Evolutionary conservation across 345 rosid species (phyloP).

Genomic region (Eucalyptus brandiana): DNA sequence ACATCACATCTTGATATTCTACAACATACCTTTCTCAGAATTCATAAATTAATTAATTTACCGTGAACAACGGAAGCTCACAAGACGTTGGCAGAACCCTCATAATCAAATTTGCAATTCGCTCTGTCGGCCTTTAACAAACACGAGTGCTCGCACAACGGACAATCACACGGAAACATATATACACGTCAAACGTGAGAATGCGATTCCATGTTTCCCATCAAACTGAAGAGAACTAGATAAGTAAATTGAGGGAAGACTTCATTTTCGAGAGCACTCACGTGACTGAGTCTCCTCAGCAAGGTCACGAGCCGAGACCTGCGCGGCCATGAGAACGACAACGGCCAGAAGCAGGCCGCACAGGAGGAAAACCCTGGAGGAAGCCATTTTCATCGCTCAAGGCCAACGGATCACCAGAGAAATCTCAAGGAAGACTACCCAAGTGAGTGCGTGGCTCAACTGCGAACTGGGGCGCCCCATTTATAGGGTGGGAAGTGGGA

Average conservation of each 20-base stretch:
- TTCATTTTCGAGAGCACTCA: background rate
- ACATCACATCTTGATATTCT: background rate
- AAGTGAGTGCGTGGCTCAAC: background rate
- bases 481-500: background rate
- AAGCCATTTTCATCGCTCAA: background rate
- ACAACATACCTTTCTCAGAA: background rate
- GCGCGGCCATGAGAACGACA: background rate
- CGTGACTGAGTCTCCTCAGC: background rate
- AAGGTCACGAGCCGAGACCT: conserved; percentile 8
- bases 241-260: background rate
- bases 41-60: background rate
- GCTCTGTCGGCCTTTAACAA: background rate
- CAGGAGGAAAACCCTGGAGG: background rate
- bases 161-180: background rate
- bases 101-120: background rate
- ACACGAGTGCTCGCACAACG: background rate
- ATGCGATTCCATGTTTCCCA: background rate
- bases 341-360: background rate
- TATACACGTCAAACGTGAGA: background rate
- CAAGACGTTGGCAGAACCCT: background rate
- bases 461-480: background rate
- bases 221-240: background rate
- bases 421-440: background rate
- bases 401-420: background rate
- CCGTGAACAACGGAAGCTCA: background rate